Evolutionary conservation across 495 filamentous ascomycete genomes (phyloP).

Genomic region (Penicillium odoratum): DNA sequence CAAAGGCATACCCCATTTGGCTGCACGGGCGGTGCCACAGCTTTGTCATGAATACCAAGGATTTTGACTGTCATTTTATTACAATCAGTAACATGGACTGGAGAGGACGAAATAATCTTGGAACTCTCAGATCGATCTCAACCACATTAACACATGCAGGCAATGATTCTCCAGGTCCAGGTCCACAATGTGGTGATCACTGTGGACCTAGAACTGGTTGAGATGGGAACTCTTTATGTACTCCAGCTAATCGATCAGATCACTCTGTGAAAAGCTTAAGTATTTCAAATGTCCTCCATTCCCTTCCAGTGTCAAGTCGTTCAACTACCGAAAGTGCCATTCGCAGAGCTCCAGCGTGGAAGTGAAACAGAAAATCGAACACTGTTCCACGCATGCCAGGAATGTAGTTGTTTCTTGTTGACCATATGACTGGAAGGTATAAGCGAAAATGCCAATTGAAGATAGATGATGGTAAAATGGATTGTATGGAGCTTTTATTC

Average conservation of each 20-base stretch:
- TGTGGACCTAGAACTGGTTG: too few species aligned
- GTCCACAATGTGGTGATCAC: too few species aligned
- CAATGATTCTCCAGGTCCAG: too few species aligned
- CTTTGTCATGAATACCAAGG: conserved; percentile 29
- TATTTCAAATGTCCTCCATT: conserved; percentile 3
- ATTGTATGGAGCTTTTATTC: conserved; percentile 10
- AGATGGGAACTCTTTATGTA: too few species aligned
- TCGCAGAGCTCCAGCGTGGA: background rate
- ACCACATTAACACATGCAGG: too few species aligned
- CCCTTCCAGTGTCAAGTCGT: background rate
- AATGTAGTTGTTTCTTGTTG: conserved; percentile 26
- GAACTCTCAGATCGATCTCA: too few species aligned
- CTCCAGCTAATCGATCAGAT: too few species aligned
- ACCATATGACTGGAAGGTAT: conserved; percentile 1
- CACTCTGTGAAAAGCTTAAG: background rate
- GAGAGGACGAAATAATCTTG: background rate
- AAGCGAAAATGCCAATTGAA: conserved; percentile 5
- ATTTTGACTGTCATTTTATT: conserved; percentile 5
- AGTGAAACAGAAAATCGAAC: background rate
- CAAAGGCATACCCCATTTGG: conserved; percentile 7
- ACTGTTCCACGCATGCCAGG: conserved; percentile 16
- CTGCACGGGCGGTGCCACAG: conserved; percentile 9
- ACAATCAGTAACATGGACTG: background rate
- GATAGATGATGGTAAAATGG: conserved; percentile 10
- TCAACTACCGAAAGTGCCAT: background rate